Conservation (phyloP, 495 filamentous ascomycete genomes). For the Penicillium taxi region DNA sequence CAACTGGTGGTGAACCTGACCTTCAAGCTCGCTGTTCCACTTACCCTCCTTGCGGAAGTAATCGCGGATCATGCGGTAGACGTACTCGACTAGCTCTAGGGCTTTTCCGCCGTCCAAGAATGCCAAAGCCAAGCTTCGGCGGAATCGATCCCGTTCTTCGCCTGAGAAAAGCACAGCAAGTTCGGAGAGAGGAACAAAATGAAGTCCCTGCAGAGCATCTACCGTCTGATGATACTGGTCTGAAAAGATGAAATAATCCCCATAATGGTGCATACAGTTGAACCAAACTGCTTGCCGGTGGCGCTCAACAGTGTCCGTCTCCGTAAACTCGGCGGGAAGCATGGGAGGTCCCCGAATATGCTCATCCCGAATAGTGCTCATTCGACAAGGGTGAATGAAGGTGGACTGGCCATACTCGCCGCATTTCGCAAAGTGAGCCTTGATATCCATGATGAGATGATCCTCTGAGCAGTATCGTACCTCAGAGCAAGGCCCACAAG, state of each 20-base stretch:
- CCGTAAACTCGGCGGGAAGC: conserved; percentile 22
- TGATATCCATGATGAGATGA: conserved; percentile 31
- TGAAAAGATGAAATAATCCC: conserved; percentile 37
- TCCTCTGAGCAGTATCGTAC: conserved; percentile 34
- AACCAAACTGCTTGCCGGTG: conserved; percentile 33
- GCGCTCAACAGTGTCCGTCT: conserved; percentile 27
- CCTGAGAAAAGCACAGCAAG: too few relatives aligned
- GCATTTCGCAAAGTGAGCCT: conserved; percentile 29
- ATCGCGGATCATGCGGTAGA: conserved; percentile 34
- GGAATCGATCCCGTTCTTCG: conserved; percentile 33
- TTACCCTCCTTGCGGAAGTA: conserved; percentile 12
- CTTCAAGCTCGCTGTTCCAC: conserved; percentile 15
- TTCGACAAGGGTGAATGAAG: conserved; percentile 12
- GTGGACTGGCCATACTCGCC: conserved; percentile 8
- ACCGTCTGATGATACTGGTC: conserved; percentile 18
- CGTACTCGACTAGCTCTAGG: conserved; percentile 19
- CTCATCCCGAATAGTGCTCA: conserved; percentile 12
- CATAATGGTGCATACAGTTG: conserved; percentile 10
- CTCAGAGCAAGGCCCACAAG: conserved; percentile 37
- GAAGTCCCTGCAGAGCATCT: too few relatives aligned
- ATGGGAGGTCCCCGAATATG: conserved; percentile 17
- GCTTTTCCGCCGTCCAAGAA: conserved; percentile 20
- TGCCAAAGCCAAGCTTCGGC: conserved; percentile 28
- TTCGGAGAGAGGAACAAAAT: too few relatives aligned
- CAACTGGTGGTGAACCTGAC: conserved; percentile 20